Conservation (phyloP, 2,329 filamentous ascomycete species). For the Corynespora cassiicola region DNA sequence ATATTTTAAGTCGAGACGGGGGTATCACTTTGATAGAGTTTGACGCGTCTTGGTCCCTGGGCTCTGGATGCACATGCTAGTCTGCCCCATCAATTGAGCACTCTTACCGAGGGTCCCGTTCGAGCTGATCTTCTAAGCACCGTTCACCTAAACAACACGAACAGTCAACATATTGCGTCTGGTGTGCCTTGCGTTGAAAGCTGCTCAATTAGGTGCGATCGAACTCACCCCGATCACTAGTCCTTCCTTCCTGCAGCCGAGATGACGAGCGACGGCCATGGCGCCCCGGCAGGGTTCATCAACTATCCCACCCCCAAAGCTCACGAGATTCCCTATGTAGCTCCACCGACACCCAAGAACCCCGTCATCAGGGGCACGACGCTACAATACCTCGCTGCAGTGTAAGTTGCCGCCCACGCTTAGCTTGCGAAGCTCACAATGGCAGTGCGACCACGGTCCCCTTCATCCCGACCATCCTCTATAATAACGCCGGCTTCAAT, state of each 20-base stretch:
- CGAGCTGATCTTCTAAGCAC: too few species aligned
- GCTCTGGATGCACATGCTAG: too few species aligned
- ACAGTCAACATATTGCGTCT: too few species aligned
- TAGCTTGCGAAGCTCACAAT: constrained; percentile 13
- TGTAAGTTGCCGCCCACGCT: constrained; percentile 55
- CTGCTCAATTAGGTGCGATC: too few species aligned
- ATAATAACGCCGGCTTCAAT: constrained; percentile 73
- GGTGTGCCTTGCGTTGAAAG: too few species aligned
- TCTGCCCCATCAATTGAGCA: too few species aligned
- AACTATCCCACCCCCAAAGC: constrained; percentile 43
- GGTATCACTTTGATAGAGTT: too few species aligned
- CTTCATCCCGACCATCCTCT: constrained; percentile 70
- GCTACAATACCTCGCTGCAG: constrained; percentile 65
- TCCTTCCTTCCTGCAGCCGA: constrained; percentile 15
- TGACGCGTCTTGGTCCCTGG: too few species aligned
- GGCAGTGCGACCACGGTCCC: constrained; percentile 65
- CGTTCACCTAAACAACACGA: too few species aligned
- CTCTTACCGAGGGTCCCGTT: too few species aligned
- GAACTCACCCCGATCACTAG: too few species aligned
- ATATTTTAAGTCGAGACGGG: too few species aligned
- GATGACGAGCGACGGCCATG: constrained; percentile 26
- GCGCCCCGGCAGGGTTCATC: constrained; percentile 30
- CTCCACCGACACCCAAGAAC: constrained; percentile 59
- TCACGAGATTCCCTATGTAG: constrained; percentile 40
- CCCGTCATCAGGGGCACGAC: constrained; percentile 72